Percentiles rank a stretch among this genome's conserved stretches.
Evolutionary conservation across 306 rosid genomes (phyloP).

Genomic region (Elaeagnus macrophylla): DNA sequence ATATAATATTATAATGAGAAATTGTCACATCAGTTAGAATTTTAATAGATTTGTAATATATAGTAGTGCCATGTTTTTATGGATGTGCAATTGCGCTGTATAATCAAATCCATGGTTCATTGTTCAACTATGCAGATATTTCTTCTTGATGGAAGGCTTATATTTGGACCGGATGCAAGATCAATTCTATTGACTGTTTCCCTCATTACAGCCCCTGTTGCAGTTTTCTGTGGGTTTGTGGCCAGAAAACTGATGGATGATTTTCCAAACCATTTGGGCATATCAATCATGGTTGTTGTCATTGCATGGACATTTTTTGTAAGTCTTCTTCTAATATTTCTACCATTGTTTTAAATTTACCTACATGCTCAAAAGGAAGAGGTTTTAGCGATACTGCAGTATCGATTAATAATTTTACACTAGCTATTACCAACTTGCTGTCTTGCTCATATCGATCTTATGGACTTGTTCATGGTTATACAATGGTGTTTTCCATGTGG

Average conservation of each 20-base stretch:
- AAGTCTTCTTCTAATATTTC: slow-evolving; percentile 7
- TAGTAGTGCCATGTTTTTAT: not conserved
- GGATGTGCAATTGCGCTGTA: not conserved
- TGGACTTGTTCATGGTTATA: no score
- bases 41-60: not conserved
- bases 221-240: slow-evolving; percentile 27
- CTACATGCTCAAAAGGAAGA: no score
- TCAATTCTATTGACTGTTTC: slow-evolving; percentile 21
- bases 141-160: slow-evolving; percentile 29
- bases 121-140: slow-evolving; percentile 21
- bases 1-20: no score
- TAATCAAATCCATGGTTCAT: not conserved
- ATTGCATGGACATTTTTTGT: slow-evolving; percentile 12
- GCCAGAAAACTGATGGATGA: slow-evolving; percentile 23
- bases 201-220: slow-evolving; percentile 22
- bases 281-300: slow-evolving; percentile 19
- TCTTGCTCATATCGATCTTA: no score
- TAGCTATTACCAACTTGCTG: no score
- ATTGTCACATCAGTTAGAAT: no score
- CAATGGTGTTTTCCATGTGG: no score
- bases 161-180: slow-evolving; percentile 34
- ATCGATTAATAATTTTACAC: no score
- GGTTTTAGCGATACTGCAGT: no score
- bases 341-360: not conserved
- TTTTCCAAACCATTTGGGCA: slow-evolving; percentile 19